phyloP scores from a whole-genome alignment of 2,329 filamentous ascomycete species.

The Ceratocystis alfenasii region DNA sequence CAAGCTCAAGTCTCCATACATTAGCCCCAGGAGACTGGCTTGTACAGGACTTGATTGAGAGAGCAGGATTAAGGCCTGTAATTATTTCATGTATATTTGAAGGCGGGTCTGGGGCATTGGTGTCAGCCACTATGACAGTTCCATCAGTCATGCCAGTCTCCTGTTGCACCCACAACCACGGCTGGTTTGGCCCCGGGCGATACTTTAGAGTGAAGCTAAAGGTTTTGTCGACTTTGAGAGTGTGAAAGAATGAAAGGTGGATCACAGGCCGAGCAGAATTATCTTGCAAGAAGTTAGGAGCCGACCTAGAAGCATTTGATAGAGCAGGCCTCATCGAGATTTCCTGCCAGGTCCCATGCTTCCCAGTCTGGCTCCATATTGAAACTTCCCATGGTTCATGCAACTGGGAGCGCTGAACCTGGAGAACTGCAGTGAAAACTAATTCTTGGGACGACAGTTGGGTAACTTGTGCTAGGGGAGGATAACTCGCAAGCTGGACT shows the following conservation, averaged over 20 bases:
- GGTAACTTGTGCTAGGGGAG: conserved; percentile 65
- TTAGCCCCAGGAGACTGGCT: conserved; percentile 57
- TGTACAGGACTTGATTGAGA: conserved; percentile 41
- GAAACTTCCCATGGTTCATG: conserved; percentile 57
- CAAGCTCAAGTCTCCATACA: conserved; percentile 56
- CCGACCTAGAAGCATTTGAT: neutral
- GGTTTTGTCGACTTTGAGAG: neutral
- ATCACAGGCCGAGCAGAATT: neutral
- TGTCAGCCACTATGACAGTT: conserved; percentile 40
- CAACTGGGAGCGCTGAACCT: conserved; percentile 45
- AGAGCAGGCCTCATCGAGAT: conserved; percentile 27
- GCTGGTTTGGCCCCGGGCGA: conserved; percentile 37
- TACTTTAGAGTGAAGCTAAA: conserved; percentile 58
- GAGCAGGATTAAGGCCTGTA: conserved; percentile 41
- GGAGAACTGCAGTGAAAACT: conserved; percentile 56
- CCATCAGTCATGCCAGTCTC: conserved; percentile 53
- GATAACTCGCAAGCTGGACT: conserved; percentile 37
- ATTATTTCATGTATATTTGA: conserved; percentile 46
- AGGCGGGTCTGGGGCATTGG: conserved; percentile 26
- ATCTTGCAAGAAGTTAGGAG: conserved; percentile 2
- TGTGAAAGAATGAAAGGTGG: conserved; percentile 19
- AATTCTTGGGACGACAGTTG: conserved; percentile 40
- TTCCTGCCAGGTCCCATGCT: conserved; percentile 46
- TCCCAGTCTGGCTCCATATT: conserved; percentile 51
- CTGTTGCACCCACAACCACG: conserved; percentile 62